Percentiles rank a stretch among this genome's conserved stretches.
phyloP scores from a whole-genome alignment of 257 asterid species.

The Nicotiana otophora region DNA sequence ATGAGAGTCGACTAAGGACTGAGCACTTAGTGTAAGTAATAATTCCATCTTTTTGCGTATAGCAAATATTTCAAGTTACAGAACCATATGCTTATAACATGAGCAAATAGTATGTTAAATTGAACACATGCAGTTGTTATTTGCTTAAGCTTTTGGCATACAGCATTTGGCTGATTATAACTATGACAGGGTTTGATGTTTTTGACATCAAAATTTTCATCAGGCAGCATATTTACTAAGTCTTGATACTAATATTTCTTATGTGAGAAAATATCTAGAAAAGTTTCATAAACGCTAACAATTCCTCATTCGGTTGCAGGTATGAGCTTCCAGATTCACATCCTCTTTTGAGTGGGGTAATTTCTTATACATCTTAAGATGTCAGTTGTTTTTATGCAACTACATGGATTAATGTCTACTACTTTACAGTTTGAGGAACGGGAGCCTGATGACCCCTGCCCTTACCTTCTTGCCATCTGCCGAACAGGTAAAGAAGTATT shows the following conservation, averaged over 20 bases:
- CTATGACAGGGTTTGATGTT: background rate
- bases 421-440: constrained; percentile 36
- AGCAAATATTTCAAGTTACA: background rate
- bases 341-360: constrained; percentile 47
- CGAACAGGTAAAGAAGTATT: constrained; percentile 23
- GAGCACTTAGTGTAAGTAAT: constrained; percentile 41
- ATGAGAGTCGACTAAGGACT: constrained; percentile 25
- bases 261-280: background rate
- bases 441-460: constrained; percentile 39
- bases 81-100: background rate
- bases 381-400: constrained; percentile 2
- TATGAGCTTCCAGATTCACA: constrained; percentile 58
- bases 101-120: background rate
- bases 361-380: background rate
- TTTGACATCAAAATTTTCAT: background rate
- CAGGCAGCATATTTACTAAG: background rate
- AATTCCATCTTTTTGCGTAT: background rate
- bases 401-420: background rate
- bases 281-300: background rate
- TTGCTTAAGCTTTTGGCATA: background rate
- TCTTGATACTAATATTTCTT: background rate
- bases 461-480: constrained; percentile 57
- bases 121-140: background rate
- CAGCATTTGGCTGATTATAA: background rate
- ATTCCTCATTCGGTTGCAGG: constrained; percentile 27